phyloP scores from a whole-genome alignment of 108 stramenopile species.

The Discostella stelligeroides region DNA sequence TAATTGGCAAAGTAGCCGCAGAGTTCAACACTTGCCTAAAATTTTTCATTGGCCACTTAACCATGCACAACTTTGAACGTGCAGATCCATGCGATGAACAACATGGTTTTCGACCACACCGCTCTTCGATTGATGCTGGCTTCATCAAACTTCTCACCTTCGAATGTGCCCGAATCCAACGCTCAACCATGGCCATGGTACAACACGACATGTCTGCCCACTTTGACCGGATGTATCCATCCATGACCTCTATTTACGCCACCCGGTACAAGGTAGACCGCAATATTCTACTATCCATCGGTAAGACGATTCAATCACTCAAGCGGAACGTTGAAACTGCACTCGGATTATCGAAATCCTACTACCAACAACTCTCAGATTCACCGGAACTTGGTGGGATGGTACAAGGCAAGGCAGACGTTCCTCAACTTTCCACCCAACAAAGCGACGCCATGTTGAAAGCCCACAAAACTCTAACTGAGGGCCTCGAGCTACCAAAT shows the following conservation, averaged over 20 bases:
- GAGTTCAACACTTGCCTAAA: conserved; percentile 37
- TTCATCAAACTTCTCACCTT: conserved; percentile 22
- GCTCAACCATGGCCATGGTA: neutral
- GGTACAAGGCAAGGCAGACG: conserved; percentile 27
- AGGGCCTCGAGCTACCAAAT: neutral
- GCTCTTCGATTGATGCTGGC: conserved; percentile 17
- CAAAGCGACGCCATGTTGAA: neutral
- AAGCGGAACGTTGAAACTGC: conserved; percentile 7
- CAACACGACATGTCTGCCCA: conserved; percentile 15
- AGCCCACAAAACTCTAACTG: neutral
- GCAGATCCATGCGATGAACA: conserved; percentile 6
- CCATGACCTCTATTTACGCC: neutral
- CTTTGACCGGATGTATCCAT: conserved; percentile 19
- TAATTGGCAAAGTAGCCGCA: conserved; percentile 16
- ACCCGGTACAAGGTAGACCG: neutral
- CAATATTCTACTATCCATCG: neutral
- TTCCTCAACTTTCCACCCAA: neutral
- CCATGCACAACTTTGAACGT: conserved; percentile 11
- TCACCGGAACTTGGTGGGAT: neutral
- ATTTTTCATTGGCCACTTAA: conserved; percentile 3
- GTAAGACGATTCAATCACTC: neutral
- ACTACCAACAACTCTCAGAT: neutral
- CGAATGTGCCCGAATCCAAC: conserved; percentile 7
- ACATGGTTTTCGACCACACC: conserved; percentile 6
- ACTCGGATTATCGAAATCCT: neutral